Conservation (phyloP, 805 yeast genomes). For the Pichia occidentalis region DNA sequence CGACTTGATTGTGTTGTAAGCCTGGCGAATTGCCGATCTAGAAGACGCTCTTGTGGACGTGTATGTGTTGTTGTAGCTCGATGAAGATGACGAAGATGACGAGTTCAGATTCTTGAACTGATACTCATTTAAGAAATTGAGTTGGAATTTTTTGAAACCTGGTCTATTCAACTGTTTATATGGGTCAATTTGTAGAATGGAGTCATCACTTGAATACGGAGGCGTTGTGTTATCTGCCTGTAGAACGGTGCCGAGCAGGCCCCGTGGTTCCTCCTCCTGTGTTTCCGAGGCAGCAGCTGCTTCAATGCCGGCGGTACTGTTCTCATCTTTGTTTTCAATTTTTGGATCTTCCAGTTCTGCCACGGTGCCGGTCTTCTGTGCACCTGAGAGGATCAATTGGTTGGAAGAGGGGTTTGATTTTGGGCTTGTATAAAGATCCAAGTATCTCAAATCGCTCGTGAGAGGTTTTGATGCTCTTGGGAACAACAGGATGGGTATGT, state of each 20-base stretch:
- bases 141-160: conserved; percentile 42
- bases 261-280: no score
- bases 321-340: no score
- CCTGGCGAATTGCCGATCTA: conserved; percentile 7
- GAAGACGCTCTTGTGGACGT: no score
- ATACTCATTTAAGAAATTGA: conserved; percentile 50
- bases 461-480: conserved; percentile 21
- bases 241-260: no score
- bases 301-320: no score
- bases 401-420: conserved; percentile 13
- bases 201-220: conserved; percentile 9
- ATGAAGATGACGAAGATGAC: conserved; percentile 1
- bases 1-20: conserved; percentile 7
- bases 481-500: conserved; percentile 24
- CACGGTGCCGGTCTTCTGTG: no score
- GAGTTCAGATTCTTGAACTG: conserved; percentile 21
- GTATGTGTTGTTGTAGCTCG: no score
- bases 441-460: conserved; percentile 13
- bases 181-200: conserved; percentile 38
- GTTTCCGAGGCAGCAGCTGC: no score
- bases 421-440: conserved; percentile 4
- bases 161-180: conserved; percentile 39
- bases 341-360: no score
- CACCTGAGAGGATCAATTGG: no score
- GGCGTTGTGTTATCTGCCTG: no score